phyloP scores from a whole-genome alignment of 2,329 filamentous ascomycete genomes.

The Aureobasidium namibiae region DNA sequence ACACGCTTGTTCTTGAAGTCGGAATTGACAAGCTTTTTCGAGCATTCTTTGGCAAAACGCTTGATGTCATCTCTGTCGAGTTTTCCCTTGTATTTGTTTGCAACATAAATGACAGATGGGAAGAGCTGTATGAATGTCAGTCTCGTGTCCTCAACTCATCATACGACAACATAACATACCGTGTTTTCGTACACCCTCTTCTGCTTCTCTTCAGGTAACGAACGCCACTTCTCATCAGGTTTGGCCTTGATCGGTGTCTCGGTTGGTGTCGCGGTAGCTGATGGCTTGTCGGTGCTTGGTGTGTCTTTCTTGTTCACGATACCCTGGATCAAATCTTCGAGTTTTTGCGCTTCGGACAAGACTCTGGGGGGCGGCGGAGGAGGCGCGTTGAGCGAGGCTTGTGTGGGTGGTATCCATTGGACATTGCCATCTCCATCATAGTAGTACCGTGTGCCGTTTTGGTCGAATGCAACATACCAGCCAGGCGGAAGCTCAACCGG shows the following conservation, averaged over 20 bases:
- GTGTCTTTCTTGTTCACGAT: constrained; percentile 53
- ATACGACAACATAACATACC: constrained; percentile 44
- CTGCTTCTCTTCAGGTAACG: constrained; percentile 69
- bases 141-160: not conserved
- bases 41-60: constrained; percentile 53
- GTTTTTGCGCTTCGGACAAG: constrained; percentile 63
- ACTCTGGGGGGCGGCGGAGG: constrained; percentile 50
- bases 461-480: constrained; percentile 72
- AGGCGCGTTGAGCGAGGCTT: constrained; percentile 47
- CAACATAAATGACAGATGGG: constrained; percentile 74
- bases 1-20: constrained; percentile 91
- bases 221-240: constrained; percentile 64
- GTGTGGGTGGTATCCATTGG: constrained; percentile 72
- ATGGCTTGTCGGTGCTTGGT: constrained; percentile 43
- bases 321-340: constrained; percentile 68
- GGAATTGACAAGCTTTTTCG: constrained; percentile 82
- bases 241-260: constrained; percentile 44
- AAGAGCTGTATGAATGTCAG: constrained; percentile 52
- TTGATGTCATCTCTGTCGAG: constrained; percentile 72
- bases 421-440: constrained; percentile 71
- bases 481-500: constrained; percentile 60
- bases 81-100: constrained; percentile 80
- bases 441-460: constrained; percentile 70
- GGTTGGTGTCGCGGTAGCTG: constrained; percentile 58
- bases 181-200: constrained; percentile 94